phyloP scores from a whole-genome alignment of 1,284 basidiomycete species.

The Cystobasidiaceae sp. region DNA sequence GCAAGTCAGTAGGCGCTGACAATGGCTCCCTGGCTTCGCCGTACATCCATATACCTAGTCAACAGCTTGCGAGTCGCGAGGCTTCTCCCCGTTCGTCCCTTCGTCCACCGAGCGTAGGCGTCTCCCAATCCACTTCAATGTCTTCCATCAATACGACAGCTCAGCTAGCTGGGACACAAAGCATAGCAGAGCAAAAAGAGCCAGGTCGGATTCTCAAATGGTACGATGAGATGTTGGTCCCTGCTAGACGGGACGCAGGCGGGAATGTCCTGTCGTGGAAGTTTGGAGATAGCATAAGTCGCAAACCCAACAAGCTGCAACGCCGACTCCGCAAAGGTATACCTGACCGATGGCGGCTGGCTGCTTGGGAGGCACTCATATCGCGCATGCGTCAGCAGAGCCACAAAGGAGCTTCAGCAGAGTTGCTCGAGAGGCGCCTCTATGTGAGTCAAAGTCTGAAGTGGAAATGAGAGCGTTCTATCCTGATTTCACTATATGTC shows the following conservation, averaged over 20 bases:
- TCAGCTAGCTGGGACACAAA: not conserved
- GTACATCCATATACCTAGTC: not conserved
- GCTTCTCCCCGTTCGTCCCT: conserved; percentile 1
- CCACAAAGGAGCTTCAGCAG: not conserved
- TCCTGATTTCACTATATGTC: not conserved
- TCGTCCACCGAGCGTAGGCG: not conserved
- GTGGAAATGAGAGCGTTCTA: not conserved
- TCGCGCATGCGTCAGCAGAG: conserved; percentile 35
- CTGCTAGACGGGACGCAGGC: conserved; percentile 57
- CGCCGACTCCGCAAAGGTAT: conserved; percentile 88
- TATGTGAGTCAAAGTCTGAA: conserved; percentile 29
- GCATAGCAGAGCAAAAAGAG: conserved; percentile 38
- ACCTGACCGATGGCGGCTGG: conserved; percentile 89
- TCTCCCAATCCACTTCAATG: conserved; percentile 11
- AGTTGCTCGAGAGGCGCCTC: not conserved
- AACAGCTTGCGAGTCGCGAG: not conserved
- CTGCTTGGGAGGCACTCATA: conserved; percentile 77
- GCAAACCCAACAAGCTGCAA: conserved; percentile 48
- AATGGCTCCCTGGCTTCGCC: not conserved
- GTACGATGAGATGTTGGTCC: conserved; percentile 26
- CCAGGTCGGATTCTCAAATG: conserved; percentile 14
- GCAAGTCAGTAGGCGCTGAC: not conserved
- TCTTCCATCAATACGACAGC: conserved; percentile 44
- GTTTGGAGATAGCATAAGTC: conserved; percentile 55
- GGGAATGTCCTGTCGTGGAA: conserved; percentile 72